Evolutionary conservation across 331 rosid species (phyloP).

Genomic region (Malus hybrid): DNA sequence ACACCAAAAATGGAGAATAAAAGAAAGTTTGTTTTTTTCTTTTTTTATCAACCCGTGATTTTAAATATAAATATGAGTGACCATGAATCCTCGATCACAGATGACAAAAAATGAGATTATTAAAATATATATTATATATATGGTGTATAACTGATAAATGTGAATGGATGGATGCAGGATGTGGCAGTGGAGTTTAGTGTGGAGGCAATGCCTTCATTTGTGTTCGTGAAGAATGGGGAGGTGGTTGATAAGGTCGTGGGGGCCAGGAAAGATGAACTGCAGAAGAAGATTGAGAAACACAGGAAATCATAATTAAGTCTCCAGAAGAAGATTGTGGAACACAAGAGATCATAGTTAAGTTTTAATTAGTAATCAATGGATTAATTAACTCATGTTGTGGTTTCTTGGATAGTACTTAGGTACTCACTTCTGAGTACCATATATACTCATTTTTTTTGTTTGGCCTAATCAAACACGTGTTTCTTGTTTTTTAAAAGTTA

Average conservation of each 20-base stretch:
- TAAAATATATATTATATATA: neutral
- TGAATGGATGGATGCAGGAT: neutral
- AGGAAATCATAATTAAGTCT: neutral
- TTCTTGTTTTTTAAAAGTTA: no score
- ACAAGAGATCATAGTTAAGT: no score
- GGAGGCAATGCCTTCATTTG: neutral
- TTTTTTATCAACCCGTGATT: neutral
- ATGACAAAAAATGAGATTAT: no score
- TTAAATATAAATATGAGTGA: neutral
- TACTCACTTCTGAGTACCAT: no score
- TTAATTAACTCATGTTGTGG: neutral
- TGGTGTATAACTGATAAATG: neutral
- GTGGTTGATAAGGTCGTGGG: neutral
- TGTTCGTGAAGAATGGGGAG: neutral
- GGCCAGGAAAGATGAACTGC: neutral
- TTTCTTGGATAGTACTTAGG: no score
- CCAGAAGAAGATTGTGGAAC: no score
- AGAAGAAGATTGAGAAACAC: neutral
- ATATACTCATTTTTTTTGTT: no score
- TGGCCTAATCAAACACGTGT: no score
- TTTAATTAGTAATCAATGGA: no score
- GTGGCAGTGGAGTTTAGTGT: neutral
- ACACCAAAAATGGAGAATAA: no score
- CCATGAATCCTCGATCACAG: neutral
- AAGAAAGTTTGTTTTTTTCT: no score